phyloP scores from a whole-genome alignment of 2,329 filamentous ascomycete genomes.

The Colletotrichum neosansevieriae region DNA sequence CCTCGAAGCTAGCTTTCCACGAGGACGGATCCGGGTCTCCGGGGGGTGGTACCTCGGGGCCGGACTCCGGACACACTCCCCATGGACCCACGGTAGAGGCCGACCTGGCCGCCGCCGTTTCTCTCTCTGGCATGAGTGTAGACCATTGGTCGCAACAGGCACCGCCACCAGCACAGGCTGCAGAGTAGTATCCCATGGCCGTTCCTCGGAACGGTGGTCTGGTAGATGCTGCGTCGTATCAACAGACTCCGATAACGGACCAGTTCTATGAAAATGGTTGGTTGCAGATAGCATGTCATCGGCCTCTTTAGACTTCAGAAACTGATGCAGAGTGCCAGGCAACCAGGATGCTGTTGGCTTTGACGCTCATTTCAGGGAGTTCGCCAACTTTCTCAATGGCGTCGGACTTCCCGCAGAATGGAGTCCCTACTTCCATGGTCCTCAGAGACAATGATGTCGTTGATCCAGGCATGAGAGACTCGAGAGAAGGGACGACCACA shows the following conservation, averaged over 20 bases:
- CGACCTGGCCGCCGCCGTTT: conserved; percentile 46
- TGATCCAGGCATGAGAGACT: conserved; percentile 41
- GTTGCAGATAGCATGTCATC: neutral
- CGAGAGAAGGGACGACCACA: conserved; percentile 31
- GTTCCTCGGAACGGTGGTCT: conserved; percentile 26
- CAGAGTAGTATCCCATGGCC: conserved; percentile 31
- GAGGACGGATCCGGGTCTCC: conserved; percentile 44
- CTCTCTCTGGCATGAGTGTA: conserved; percentile 50
- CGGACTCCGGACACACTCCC: conserved; percentile 45
- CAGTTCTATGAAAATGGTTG: conserved; percentile 44
- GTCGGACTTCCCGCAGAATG: conserved; percentile 53
- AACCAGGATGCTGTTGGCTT: conserved; percentile 41
- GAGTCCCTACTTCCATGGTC: conserved; percentile 52
- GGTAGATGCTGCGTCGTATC: conserved; percentile 40
- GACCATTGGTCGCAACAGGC: conserved; percentile 43
- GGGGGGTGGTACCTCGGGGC: conserved; percentile 32
- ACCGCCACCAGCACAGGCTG: conserved; percentile 1
- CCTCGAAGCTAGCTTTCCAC: conserved; percentile 44
- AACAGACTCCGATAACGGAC: conserved; percentile 45
- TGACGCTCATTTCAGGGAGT: conserved; percentile 52
- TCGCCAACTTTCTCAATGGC: conserved; percentile 53
- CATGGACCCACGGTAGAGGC: conserved; percentile 45
- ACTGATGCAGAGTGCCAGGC: conserved; percentile 7
- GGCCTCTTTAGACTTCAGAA: neutral
- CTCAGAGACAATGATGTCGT: conserved; percentile 43